Conservation (phyloP, 352 stramenopile genomes). For the Globisporangium paddicum region DNA sequence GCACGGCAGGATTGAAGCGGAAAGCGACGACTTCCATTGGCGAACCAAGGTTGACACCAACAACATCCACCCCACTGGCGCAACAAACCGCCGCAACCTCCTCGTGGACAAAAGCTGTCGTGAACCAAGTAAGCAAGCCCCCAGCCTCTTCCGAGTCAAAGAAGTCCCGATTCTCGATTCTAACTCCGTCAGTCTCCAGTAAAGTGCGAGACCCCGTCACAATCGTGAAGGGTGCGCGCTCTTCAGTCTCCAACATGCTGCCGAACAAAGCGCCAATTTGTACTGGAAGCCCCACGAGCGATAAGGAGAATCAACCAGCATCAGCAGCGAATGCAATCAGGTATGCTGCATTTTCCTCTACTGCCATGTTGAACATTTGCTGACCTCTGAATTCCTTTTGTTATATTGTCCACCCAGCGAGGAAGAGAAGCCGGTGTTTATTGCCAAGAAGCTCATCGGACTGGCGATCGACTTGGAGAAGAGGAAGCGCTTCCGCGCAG, state of each 20-base stretch:
- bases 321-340: background rate
- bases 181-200: background rate
- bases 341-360: slow-evolving; percentile 2
- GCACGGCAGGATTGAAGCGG: background rate
- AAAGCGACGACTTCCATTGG: slow-evolving; percentile 6
- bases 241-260: background rate
- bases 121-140: background rate
- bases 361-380: no score
- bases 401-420: background rate
- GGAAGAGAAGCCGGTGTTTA: slow-evolving; percentile 25
- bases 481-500: slow-evolving; percentile 24
- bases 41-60: slow-evolving; percentile 3
- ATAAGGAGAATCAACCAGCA: slow-evolving; percentile 16
- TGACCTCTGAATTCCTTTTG: background rate
- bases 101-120: background rate
- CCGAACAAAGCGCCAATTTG: background rate
- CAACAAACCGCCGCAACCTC: background rate
- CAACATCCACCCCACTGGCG: background rate
- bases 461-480: slow-evolving; percentile 51
- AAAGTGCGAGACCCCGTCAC: background rate
- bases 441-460: slow-evolving; percentile 57
- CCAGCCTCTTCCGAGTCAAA: background rate
- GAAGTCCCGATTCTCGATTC: background rate
- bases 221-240: background rate
- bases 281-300: slow-evolving; percentile 4